Evolutionary conservation across 2,329 filamentous ascomycete species (phyloP), one percentile per base, ranked within the genome.

Genomic region (Atkinsonella hypoxylon): DNA sequence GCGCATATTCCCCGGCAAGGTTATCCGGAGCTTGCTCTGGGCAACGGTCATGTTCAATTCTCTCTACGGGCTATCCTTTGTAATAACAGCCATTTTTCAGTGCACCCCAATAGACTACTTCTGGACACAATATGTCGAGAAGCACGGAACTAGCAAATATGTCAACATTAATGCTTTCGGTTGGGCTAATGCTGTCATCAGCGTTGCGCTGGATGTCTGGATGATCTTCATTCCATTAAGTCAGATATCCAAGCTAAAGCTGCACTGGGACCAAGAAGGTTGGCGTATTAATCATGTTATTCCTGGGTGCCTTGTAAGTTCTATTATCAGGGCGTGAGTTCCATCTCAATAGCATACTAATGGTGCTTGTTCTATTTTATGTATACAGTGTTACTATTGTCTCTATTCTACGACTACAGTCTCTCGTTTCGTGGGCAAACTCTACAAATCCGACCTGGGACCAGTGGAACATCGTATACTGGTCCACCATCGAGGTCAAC

Each of bases 401-500:
- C 11, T 49, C 48, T 4, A 49, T 49, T 17, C 48, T 49, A 4
- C 40, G 48, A 10, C 20, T 49, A 40, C 22, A 34, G n/a, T 49
- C 48, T 11, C 48, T 49, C 49, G 45, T 47, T 17, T 45, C 44
- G 9, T 48, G 38, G 31, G 22, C 45, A 12, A 46, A 50, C 30
- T 48, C 31, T 30, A 47, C 20, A 15, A 50, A 51, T 31, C 41
- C 45, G 22, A 34, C 53, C 34, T 46, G 38, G 48, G 30, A 54
- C 38, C 49, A 51, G 22, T 51, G 48, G 48, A 39, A 43, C 31
- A 31, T 45, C 10, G 48, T 39, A 3, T 49, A 49, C 41, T 49
- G 48, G 48, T 49, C 48, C n/a, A 44, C 42, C n/a, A 49, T 49
- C 48, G 48, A 49, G 30, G 48, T 49, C 48, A 49, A 49, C 17